Percentiles rank a stretch among this genome's conserved stretches.
Evolutionary conservation across 2,329 filamentous ascomycete species (phyloP).

Genomic region (Curvularia sp.): DNA sequence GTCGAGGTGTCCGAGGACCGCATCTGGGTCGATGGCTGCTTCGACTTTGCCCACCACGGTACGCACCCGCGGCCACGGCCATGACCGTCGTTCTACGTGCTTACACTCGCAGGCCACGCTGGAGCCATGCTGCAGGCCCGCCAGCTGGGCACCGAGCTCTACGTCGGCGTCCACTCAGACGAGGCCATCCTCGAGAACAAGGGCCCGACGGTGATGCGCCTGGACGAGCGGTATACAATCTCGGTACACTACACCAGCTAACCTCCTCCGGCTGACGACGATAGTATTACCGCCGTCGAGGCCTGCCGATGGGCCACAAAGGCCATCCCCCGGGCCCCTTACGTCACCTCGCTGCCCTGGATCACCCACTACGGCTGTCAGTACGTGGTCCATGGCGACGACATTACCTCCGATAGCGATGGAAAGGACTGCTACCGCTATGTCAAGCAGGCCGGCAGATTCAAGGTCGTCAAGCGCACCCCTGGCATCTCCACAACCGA

Average conservation of each 20-base stretch:
- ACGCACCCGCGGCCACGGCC: conserved; percentile 13
- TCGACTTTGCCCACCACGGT: conserved; percentile 99
- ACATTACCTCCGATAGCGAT: conserved; percentile 92
- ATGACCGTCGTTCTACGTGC: conserved; percentile 1
- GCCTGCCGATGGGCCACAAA: conserved; percentile 94
- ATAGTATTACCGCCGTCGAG: conserved; percentile 83
- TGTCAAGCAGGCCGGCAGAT: conserved; percentile 90
- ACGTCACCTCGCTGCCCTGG: conserved; percentile 92
- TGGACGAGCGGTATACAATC: conserved; percentile 74
- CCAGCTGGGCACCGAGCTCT: conserved; percentile 84
- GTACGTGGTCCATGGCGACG: conserved; percentile 95
- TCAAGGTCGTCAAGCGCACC: conserved; percentile 96
- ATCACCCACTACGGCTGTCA: conserved; percentile 94
- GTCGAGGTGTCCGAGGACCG: conserved; percentile 68
- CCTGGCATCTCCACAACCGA: conserved; percentile 97
- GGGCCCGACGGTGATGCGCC: conserved; percentile 94
- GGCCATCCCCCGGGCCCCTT: conserved; percentile 84
- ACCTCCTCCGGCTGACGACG: conserved; percentile 15
- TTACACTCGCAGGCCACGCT: conserved; percentile 73
- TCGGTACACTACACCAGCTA: conserved; percentile 12
- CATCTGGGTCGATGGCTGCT: conserved; percentile 98
- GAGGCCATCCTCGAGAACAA: conserved; percentile 96
- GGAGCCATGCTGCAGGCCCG: conserved; percentile 96
- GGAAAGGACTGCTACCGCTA: conserved; percentile 98
- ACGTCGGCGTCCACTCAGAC: conserved; percentile 93